phyloP scores from a whole-genome alignment of 805 yeast species.

The Ascoidea rubescens region DNA sequence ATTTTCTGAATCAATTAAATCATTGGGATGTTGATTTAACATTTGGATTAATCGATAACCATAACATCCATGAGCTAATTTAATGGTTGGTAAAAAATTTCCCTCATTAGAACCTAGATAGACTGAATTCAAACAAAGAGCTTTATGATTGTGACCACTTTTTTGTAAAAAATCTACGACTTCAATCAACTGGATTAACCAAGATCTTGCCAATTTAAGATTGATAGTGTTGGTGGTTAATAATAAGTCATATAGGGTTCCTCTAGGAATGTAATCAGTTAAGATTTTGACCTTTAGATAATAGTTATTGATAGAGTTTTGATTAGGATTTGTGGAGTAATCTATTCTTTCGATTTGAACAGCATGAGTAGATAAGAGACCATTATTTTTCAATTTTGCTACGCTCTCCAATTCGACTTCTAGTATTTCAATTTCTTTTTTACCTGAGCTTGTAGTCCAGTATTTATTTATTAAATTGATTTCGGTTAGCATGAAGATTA shows the following conservation, averaged over 20 bases:
- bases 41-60: slow-evolving; percentile 33
- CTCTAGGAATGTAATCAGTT: slow-evolving; percentile 47
- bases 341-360: slow-evolving; percentile 52
- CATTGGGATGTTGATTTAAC: slow-evolving; percentile 24
- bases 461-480: slow-evolving; percentile 48
- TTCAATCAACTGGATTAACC: slow-evolving; percentile 81
- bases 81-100: slow-evolving; percentile 40
- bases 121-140: slow-evolving; percentile 47
- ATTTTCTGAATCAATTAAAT: not conserved
- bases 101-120: slow-evolving; percentile 30
- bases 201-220: slow-evolving; percentile 66
- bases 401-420: slow-evolving; percentile 66
- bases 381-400: slow-evolving; percentile 45
- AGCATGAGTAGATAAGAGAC: slow-evolving; percentile 52
- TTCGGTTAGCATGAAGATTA: slow-evolving; percentile 54
- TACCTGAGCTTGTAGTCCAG: slow-evolving; percentile 67
- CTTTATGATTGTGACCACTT: slow-evolving; percentile 67
- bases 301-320: slow-evolving; percentile 16
- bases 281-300: slow-evolving; percentile 60
- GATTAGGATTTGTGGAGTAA: slow-evolving; percentile 16
- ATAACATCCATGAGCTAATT: slow-evolving; percentile 45
- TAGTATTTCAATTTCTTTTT: slow-evolving; percentile 52
- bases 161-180: slow-evolving; percentile 78
- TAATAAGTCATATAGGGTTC: slow-evolving; percentile 50
- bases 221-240: slow-evolving; percentile 54